Base-by-base conservation (phyloP, 495 filamentous ascomycete species). In the Bombardia bombarda region DNA sequence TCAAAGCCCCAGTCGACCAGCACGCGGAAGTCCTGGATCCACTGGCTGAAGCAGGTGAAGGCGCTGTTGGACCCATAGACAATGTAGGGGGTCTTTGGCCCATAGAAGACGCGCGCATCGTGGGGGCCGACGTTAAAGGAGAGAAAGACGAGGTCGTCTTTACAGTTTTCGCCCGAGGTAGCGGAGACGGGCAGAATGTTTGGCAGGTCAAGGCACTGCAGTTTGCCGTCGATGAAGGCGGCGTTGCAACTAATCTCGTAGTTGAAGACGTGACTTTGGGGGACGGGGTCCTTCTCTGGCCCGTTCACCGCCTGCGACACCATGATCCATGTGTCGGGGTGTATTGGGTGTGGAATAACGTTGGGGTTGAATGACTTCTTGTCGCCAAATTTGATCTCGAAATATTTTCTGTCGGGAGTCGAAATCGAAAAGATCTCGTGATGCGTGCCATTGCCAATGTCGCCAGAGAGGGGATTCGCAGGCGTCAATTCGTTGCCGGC, bases 101-200 rank as follows among this genome's bases (percentile, higher is more conserved):
- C 73, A 46, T 70, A 71, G 53, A 77, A 71, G 12, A 77, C 67
- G 18, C 73, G 57, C 2, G 72, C 71, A 42, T 79, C 74, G 46
- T 72, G 72, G 1, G 70, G 70, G 0, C 74, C 73, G 23, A 66
- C 37, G 44, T 57, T 72, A 13, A 68, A 39, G 23, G 35, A 49
- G 14, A 68, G 47, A 23, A 51, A 51, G 3, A 47, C 56, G 10
- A 68, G 42, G 3, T 69, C 57, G 7, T 63, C 69, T 8, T 49
- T 24, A 55, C 72, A 75, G 14, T 67, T 63, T 21, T 61, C 60
- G 8, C 53, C 53, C 3, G 42, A 31, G 1, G 72, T 75, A 1
- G 70, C 50, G 0, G 63, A 50, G 28, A 73, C 65, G 16, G 69
- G 67, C 0, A 77, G 58, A 10, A 50, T 48, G 1, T 55, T 32